phyloP scores from a whole-genome alignment of 1,284 basidiomycete species.

The Ceratobasidium papillatum region DNA sequence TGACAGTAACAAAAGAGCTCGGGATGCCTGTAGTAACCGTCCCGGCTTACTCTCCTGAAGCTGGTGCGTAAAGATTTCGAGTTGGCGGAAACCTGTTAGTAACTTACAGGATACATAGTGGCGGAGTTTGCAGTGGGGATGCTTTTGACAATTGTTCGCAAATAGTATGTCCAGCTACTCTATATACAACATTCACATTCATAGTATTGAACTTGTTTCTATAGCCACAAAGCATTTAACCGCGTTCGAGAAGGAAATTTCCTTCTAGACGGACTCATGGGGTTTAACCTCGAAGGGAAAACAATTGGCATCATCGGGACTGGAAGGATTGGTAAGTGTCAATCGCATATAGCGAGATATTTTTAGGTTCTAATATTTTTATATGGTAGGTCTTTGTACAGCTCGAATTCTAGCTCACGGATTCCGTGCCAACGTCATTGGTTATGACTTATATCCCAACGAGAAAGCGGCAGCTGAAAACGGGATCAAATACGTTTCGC shows the following conservation, averaged over 20 bases:
- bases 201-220: background rate
- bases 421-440: conserved; percentile 57
- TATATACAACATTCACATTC: background rate
- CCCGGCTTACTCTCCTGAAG: conserved; percentile 49
- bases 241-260: conserved; percentile 50
- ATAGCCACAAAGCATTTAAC: conserved; percentile 48
- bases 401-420: conserved; percentile 45
- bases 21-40: conserved; percentile 47
- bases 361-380: background rate
- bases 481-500: conserved; percentile 54
- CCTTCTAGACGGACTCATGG: conserved; percentile 48
- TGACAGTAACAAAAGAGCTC: conserved; percentile 46
- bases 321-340: conserved; percentile 57
- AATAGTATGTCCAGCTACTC: conserved; percentile 44
- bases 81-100: background rate
- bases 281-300: conserved; percentile 56
- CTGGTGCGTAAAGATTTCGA: conserved; percentile 35
- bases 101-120: conserved; percentile 34
- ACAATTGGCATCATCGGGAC: conserved; percentile 62
- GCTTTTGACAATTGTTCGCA: conserved; percentile 47
- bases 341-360: background rate
- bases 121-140: conserved; percentile 49
- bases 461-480: conserved; percentile 50
- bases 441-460: conserved; percentile 59
- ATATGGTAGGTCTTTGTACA: conserved; percentile 43